Evolutionary conservation across 2,329 filamentous ascomycete species (phyloP).

Genomic region (Davidsoniella australis): DNA sequence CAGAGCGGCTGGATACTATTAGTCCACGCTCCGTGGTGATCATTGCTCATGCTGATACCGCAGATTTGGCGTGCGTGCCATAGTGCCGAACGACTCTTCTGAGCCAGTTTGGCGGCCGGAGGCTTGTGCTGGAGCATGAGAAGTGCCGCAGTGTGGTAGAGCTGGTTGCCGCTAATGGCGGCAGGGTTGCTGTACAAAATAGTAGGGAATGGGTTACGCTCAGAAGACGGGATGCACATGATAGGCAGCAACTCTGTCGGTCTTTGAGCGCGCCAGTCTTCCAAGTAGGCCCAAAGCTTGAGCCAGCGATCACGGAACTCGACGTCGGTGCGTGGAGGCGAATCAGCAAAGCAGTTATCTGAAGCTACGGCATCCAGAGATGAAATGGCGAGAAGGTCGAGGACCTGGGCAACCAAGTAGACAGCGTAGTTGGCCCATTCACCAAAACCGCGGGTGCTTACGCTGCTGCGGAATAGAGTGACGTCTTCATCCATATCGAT

Average conservation of each 20-base stretch:
- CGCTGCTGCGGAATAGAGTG: constrained; percentile 20
- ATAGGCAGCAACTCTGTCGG: constrained; percentile 22
- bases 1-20: constrained; percentile 37
- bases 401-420: constrained; percentile 28
- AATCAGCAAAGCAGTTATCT: constrained; percentile 8
- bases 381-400: constrained; percentile 22
- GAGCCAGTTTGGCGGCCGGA: constrained; percentile 21
- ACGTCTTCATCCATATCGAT: constrained; percentile 19
- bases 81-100: constrained; percentile 23
- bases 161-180: constrained; percentile 36
- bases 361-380: constrained; percentile 10
- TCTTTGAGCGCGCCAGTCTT: constrained; percentile 24
- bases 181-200: constrained; percentile 33
- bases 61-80: constrained; percentile 37
- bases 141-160: constrained; percentile 35
- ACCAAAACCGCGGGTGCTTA: constrained; percentile 20
- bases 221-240: constrained; percentile 21
- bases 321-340: constrained; percentile 14
- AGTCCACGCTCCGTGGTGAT: constrained; percentile 34
- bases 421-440: constrained; percentile 35
- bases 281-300: constrained; percentile 23
- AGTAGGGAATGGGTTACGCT: constrained; percentile 31
- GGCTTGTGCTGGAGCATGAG: constrained; percentile 32
- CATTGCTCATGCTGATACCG: constrained; percentile 34
- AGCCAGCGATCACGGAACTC: constrained; percentile 20